Base-by-base conservation (phyloP, 2,329 filamentous ascomycete species). In the Huntiella abstrusa region DNA sequence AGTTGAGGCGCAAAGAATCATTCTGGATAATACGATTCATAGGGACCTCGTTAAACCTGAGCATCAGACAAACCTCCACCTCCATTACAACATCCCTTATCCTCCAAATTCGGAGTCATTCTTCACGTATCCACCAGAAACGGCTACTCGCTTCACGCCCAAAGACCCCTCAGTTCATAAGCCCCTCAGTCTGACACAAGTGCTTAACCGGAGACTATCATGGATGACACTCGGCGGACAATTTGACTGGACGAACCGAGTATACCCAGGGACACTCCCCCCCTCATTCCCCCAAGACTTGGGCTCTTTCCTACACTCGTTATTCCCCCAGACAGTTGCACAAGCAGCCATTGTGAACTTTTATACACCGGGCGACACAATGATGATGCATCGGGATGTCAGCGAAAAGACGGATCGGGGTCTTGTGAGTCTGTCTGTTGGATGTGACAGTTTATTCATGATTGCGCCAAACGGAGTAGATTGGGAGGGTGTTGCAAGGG, bases 221-320 rank as follows among this genome's bases (percentile, higher is more conserved):
- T 98, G 91, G 91, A 74, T 92, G 37, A 96, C 88, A 0, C 72
- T 98, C 2, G 91, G 91, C 43, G 88, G 86, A 0, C 91, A 96
- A 60, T 96, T 96, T 60, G 83, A 96, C 64, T 96, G 88, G 91
- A 92, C 86, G 0, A 73, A 75, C 48, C 87, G 93, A 53, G 64
- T 74, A 10, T 96, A 96, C 57, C 86, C 87, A 0, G 59, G 66
- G 7, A 68, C 70, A n/a, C 50, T 59, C 3, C 78, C 82, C 1
- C 84, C 84, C 0, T 55, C 64, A 0, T 95, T 95, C 54, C 87
- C 88, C 0, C 36, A 59, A 1, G 85, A 94, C 56, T 70, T 92
- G 42, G 75, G 75, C 3, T 59, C 57, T 1, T 71, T 94, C 5
- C 64, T 95, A 1, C 68, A 75, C 47, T 62, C 62, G 0, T 60